These are phyloP conservation scores for Picea glauca DNA, from an alignment of 75 land plant genomes.

Conservation along the genomic window DNA sequence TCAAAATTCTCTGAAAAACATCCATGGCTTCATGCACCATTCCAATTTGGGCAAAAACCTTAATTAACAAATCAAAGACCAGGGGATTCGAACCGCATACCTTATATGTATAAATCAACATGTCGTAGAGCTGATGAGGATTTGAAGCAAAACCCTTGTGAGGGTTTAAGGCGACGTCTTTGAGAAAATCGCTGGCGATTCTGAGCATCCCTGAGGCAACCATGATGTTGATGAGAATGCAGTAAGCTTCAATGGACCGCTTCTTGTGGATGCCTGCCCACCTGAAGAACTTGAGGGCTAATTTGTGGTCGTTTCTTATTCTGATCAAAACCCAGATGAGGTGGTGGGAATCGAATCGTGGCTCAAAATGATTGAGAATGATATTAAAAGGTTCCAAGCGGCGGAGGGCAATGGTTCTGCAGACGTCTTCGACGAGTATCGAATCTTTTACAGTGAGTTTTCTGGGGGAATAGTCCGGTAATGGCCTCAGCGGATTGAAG, in stretches of 20 bases:
- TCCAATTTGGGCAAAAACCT: constrained; percentile 36
- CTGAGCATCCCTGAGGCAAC: constrained; percentile 23
- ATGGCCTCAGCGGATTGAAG: constrained; percentile 30
- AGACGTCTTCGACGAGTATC: constrained; percentile 36
- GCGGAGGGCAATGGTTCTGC: constrained; percentile 40
- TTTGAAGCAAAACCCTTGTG: constrained; percentile 10
- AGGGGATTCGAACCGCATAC: constrained; percentile 52
- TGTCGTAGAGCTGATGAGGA: constrained; percentile 28
- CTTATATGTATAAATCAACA: constrained; percentile 58
- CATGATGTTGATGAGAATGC: constrained; percentile 39
- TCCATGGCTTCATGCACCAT: constrained; percentile 36
- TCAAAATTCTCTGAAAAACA: constrained; percentile 33
- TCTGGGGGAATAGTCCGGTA: constrained; percentile 61
- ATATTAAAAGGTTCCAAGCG: constrained; percentile 40
- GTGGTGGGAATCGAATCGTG: constrained; percentile 37
- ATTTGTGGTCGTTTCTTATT: constrained; percentile 28
- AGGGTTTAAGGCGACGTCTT: constrained; percentile 25
- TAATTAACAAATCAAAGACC: constrained; percentile 58
- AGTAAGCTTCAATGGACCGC: constrained; percentile 32
- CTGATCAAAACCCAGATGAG: constrained; percentile 49
- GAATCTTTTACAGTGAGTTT: constrained; percentile 44
- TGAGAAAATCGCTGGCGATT: constrained; percentile 24
- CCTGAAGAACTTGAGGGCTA: constrained; percentile 38
- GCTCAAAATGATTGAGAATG: constrained; percentile 35
- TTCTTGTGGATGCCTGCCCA: constrained; percentile 36